Evolutionary conservation across 2,329 filamentous ascomycete genomes (phyloP), one percentile per base, ranked within the genome.

Genomic region (Talaromyces rugulosus): DNA sequence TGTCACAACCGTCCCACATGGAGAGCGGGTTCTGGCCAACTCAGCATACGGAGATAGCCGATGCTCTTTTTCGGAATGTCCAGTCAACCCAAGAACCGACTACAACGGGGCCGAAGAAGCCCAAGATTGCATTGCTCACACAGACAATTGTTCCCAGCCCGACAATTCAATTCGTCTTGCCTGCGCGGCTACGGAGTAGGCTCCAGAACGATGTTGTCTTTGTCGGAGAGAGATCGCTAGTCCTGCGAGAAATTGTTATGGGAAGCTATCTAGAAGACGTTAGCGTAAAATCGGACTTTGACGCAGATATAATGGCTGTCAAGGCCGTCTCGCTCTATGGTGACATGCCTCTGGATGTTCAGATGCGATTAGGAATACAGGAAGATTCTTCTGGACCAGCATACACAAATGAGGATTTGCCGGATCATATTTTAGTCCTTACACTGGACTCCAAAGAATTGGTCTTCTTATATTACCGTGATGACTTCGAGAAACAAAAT

Each of bases 201-300:
- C 76, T 82, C 51, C 81, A 87, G 63, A 92, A 95, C 67, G 93
- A 98, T 77, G 86, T 97, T 65, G 88, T 93, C 42, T 92, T 96
- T 68, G 83, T 99, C 62, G 91, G 92, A 59, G 89, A 96, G 66
- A 85, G 89, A 65, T 91, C 87, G 68, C 84, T 99, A 52, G 89
- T 94, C 67, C 86, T 98, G 65, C 89, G 88, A 68, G 89, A 96
- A 72, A 83, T 95, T 27, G 68, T 77, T 2, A 81, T 82, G 5
- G 80, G 81, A 52, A 87, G 88, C 1, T 87, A 89, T 69, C 82
- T 96, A 28, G 85, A 88, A 66, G 87, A 92, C 70, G 81, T 96
- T n/a, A 81, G 85, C n/a, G 85, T 85, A 63, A 96, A 93, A 74
- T 82, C 83, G 47, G 87, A 96, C 72, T 94, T 98, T 72, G 87